Conservation (phyloP, 2,329 filamentous ascomycete species). For the Penicillium sp. region DNA sequence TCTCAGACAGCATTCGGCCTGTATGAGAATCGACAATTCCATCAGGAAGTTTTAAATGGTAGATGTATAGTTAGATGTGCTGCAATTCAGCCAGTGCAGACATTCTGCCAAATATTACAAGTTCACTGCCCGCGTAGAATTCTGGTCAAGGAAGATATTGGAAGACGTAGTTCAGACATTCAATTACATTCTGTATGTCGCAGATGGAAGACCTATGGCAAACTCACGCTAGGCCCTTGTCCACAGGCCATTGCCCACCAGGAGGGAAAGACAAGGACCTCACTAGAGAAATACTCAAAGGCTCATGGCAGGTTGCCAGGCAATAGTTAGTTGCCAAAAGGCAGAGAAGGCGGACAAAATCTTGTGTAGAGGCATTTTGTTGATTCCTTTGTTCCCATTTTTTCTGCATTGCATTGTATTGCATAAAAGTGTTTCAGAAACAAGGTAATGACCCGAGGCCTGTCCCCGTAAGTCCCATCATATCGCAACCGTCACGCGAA, state of each 20-base stretch:
- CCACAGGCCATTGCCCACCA: not conserved
- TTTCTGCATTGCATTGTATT: constrained; percentile 25
- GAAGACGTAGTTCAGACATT: not conserved
- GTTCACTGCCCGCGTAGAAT: not conserved
- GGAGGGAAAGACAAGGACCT: not conserved
- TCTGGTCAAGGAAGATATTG: not conserved
- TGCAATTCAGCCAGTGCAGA: not conserved
- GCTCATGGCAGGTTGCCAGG: not conserved
- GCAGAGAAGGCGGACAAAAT: constrained; percentile 3
- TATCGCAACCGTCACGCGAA: constrained; percentile 25
- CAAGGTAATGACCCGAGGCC: constrained; percentile 22
- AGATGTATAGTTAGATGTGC: constrained; percentile 3
- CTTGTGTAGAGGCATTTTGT: constrained; percentile 20
- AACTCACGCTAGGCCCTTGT: not conserved
- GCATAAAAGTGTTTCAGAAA: constrained; percentile 27
- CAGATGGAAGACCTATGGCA: not conserved
- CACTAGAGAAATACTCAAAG: not conserved
- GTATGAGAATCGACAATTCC: not conserved
- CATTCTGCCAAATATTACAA: not conserved
- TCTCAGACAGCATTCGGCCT: not conserved
- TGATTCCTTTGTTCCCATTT: constrained; percentile 27
- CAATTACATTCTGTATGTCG: not conserved
- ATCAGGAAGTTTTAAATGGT: not conserved
- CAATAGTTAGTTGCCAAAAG: not conserved
- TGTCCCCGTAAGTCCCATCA: constrained; percentile 26